Conservation (phyloP, 2,329 filamentous ascomycete species). For the Ophiobolus disseminans region DNA sequence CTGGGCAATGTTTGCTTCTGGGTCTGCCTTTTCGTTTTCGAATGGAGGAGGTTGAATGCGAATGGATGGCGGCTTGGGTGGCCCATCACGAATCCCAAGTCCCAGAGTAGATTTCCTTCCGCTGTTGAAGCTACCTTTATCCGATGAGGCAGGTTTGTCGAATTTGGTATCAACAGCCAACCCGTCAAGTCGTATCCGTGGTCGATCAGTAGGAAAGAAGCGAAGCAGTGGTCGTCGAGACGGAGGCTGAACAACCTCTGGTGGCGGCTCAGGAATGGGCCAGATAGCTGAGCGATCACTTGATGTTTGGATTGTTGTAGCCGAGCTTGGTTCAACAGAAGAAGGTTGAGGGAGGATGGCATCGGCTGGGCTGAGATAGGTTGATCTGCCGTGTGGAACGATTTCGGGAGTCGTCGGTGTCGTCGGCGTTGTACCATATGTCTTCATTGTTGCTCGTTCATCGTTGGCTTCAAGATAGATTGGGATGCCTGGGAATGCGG, state of each 20-base stretch:
- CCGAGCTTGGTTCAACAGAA: slow-evolving; percentile 14
- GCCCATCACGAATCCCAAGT: neutral
- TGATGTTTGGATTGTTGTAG: slow-evolving; percentile 28
- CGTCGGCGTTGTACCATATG: slow-evolving; percentile 30
- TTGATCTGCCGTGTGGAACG: neutral
- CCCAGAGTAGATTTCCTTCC: slow-evolving; percentile 1
- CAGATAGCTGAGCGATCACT: slow-evolving; percentile 24
- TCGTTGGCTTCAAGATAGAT: slow-evolving; percentile 34
- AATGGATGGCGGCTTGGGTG: neutral
- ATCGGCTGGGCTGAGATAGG: slow-evolving; percentile 2
- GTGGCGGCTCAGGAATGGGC: slow-evolving; percentile 27
- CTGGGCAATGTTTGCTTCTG: slow-evolving; percentile 25
- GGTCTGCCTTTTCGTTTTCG: slow-evolving; percentile 7
- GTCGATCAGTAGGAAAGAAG: slow-evolving; percentile 22
- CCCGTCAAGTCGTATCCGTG: slow-evolving; percentile 19
- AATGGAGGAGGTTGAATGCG: neutral
- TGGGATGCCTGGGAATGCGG: slow-evolving; percentile 30
- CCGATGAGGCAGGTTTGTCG: neutral
- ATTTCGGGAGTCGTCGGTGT: slow-evolving; percentile 29
- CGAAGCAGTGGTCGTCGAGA: slow-evolving; percentile 19
- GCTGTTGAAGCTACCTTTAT: neutral
- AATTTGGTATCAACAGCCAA: neutral
- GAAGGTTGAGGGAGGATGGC: neutral
- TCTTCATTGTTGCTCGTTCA: slow-evolving; percentile 13
- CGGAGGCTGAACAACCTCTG: slow-evolving; percentile 16